Evolutionary conservation across 345 rosid genomes (phyloP), one percentile per base, ranked within the genome.

Genomic region (Salix brachista): DNA sequence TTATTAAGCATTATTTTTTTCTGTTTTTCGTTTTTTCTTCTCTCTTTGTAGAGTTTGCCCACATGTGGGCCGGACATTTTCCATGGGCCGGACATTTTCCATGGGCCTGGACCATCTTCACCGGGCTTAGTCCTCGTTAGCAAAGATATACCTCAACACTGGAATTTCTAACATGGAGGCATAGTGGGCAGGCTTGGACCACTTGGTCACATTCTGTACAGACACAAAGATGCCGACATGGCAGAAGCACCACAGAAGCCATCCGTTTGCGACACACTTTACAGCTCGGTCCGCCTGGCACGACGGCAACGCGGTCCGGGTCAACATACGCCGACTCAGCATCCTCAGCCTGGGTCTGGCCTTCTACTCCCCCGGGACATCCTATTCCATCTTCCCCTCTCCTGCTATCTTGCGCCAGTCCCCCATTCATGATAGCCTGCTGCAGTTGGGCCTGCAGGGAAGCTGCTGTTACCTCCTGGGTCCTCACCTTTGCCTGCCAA

Each of bases 241-340:
- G 97, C 88, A 94, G 67, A 81, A 89, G 83, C 67, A 94, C 85
- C 80, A 94, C 96, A 80, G 93, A 75, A 75, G 97, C 97, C 50
- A 78, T 79, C 60, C 92, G 73, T 75, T 77, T 83, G 78, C 86
- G 73, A 77, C 99, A 95, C 34, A 78, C 80, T 50, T 81, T 85
- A 79, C 99, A 95, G 21, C 80, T 71, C 52, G 96, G 92, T 14
- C 91, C 74, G 10, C 62, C 87, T 9, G 77, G 62, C 58, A 72
- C 41, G 34, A 70, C 46, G 28, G 73, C 83, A 7, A 83, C 82
- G 54, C 97, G 67, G 62, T 90, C 97, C 0, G 97, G 97, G 83
- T 93, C 97, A 6, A 89, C 85, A 76, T 90, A 90, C 1, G 90
- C 94, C 4, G 99, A 95, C 79, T 91, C 99, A 6, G 98, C 98